Percentiles rank a stretch among this genome's conserved stretches.
Evolutionary conservation across 495 filamentous ascomycete genomes (phyloP).

Genomic region (Hyaloscypha finlandica): DNA sequence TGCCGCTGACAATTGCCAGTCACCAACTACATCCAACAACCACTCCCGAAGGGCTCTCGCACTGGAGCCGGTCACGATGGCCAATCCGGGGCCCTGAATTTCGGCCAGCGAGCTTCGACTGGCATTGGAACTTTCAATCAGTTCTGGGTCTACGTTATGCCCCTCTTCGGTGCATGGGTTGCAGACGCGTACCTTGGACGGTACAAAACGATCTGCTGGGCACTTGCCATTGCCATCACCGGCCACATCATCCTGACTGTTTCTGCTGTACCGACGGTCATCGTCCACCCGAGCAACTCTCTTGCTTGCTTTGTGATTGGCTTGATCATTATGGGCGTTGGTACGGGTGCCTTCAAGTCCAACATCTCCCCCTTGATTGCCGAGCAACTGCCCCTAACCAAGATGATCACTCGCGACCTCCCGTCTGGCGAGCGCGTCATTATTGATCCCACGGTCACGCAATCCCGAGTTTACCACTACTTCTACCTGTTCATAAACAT

Average conservation of each 20-base stretch:
- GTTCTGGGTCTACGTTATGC: conserved; percentile 76
- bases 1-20: conserved; percentile 33
- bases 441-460: conserved; percentile 69
- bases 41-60: conserved; percentile 56
- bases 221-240: conserved; percentile 58
- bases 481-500: conserved; percentile 76
- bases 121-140: conserved; percentile 68
- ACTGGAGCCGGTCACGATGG: conserved; percentile 54
- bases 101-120: conserved; percentile 68
- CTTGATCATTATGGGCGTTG: conserved; percentile 65
- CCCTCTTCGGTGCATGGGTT: conserved; percentile 62
- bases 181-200: conserved; percentile 74
- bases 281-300: conserved; percentile 51
- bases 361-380: conserved; percentile 60
- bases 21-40: conserved; percentile 70
- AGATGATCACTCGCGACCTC: conserved; percentile 56
- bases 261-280: conserved; percentile 62
- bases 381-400: conserved; percentile 59
- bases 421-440: conserved; percentile 71
- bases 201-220: conserved; percentile 65
- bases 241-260: conserved; percentile 68
- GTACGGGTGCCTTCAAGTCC: conserved; percentile 68
- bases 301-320: conserved; percentile 63
- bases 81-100: conserved; percentile 64
- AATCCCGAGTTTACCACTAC: conserved; percentile 62